Evolutionary conservation across 805 yeast genomes (phyloP).

Genomic region (Brettanomyces anomalus): DNA sequence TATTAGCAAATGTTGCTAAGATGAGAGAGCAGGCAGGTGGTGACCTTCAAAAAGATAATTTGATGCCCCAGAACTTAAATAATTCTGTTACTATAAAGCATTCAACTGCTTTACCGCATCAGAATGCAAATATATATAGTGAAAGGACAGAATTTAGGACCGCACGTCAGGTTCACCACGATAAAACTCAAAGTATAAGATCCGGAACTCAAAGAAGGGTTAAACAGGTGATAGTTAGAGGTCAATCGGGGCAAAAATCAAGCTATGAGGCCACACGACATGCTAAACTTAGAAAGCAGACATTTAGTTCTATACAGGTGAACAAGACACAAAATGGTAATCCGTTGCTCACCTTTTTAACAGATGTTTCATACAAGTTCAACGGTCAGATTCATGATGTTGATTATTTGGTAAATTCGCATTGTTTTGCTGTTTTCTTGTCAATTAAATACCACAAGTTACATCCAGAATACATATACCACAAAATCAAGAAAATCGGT

Average conservation of each 20-base stretch:
- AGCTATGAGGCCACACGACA: conserved; percentile 11
- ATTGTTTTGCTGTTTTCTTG: conserved; percentile 50
- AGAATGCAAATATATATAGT: not conserved
- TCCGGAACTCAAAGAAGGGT: not conserved
- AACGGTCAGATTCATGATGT: conserved; percentile 39
- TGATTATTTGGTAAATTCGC: conserved; percentile 57
- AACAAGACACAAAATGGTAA: conserved; percentile 65
- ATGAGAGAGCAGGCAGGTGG: conserved; percentile 35
- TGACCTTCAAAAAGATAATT: not conserved
- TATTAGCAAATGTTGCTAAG: conserved; percentile 58
- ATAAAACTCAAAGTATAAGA: not conserved
- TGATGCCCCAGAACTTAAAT: not conserved
- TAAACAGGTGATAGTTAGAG: conserved; percentile 11
- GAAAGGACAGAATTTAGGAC: not conserved
- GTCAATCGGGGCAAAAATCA: conserved; percentile 6
- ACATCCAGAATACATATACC: conserved; percentile 65
- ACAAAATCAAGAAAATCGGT: conserved; percentile 34
- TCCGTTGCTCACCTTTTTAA: conserved; percentile 51
- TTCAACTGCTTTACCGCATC: not conserved
- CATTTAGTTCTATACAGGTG: conserved; percentile 38
- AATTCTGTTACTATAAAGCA: not conserved
- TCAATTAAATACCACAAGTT: conserved; percentile 67
- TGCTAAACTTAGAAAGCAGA: conserved; percentile 12
- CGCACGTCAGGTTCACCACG: not conserved
- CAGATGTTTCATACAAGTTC: conserved; percentile 44